Conservation (phyloP, 495 filamentous ascomycete genomes). For the Pseudevernia furfuracea region DNA sequence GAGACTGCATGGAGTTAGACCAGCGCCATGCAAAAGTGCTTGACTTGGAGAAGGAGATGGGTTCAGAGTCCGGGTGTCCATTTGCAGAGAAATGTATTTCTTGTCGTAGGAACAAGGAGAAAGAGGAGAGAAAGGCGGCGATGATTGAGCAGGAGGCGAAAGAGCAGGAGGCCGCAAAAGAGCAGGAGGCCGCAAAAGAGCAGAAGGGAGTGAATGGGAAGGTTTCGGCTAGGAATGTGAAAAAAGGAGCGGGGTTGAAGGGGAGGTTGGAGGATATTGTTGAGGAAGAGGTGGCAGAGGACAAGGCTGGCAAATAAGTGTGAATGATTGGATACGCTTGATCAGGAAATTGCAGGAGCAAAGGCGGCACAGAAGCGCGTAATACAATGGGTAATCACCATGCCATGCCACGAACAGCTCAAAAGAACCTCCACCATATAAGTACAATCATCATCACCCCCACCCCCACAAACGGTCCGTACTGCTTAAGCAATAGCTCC, state of each 20-base stretch:
- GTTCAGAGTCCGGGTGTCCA: not conserved
- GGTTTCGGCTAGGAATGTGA: not conserved
- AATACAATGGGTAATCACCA: not conserved
- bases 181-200: too few species aligned
- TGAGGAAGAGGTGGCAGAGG: not conserved
- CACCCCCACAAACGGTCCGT: conserved; percentile 77
- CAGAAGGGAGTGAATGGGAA: not conserved
- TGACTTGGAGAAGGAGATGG: not conserved
- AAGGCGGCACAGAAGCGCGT: not conserved
- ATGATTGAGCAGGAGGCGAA: not conserved
- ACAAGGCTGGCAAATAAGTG: not conserved
- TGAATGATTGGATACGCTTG: not conserved
- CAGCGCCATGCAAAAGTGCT: not conserved
- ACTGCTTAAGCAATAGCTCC: conserved; percentile 95
- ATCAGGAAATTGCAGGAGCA: not conserved
- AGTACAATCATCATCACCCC: conserved; percentile 75
- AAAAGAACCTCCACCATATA: conserved; percentile 91
- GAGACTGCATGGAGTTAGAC: not conserved
- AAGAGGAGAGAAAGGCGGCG: not conserved
- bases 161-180: not conserved
- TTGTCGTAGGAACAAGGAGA: not conserved
- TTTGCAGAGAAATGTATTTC: not conserved
- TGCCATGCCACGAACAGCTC: not conserved
- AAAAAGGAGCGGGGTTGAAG: not conserved
- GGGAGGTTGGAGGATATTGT: not conserved